A percentile compares a stretch with the other conserved stretches of the same genome.
Conservation (phyloP, 2,329 filamentous ascomycete genomes). For the Fusarium clavum region DNA sequence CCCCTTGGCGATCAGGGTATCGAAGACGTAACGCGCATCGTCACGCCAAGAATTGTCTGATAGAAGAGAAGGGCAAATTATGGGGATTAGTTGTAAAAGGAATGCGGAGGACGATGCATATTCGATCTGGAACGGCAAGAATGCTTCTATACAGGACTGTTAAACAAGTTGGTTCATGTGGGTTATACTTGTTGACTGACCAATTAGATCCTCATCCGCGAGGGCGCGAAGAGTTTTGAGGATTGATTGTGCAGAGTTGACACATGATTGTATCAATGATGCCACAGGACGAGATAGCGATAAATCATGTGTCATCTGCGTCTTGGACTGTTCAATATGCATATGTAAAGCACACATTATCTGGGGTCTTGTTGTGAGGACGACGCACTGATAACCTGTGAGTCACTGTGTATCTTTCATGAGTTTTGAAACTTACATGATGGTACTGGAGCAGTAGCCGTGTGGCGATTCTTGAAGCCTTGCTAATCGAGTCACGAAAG, state of each 20-base stretch:
- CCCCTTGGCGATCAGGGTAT: slow-evolving; percentile 53
- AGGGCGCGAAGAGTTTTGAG: slow-evolving; percentile 44
- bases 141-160: slow-evolving; percentile 41
- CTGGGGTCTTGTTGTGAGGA: slow-evolving; percentile 47
- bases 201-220: slow-evolving; percentile 48
- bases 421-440: slow-evolving; percentile 13
- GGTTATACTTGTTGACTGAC: not conserved
- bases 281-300: slow-evolving; percentile 42
- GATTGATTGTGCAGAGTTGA: slow-evolving; percentile 47
- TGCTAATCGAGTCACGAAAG: slow-evolving; percentile 47
- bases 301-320: slow-evolving; percentile 28
- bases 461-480: slow-evolving; percentile 45
- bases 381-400: slow-evolving; percentile 39
- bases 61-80: slow-evolving; percentile 51
- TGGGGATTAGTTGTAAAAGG: slow-evolving; percentile 52
- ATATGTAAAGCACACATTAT: slow-evolving; percentile 52
- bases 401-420: not conserved
- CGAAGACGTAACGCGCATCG: slow-evolving; percentile 52
- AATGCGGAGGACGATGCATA: slow-evolving; percentile 57
- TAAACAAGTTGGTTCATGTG: not conserved
- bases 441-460: slow-evolving; percentile 46
- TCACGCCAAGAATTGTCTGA: slow-evolving; percentile 52
- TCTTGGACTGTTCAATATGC: slow-evolving; percentile 46
- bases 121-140: slow-evolving; percentile 56
- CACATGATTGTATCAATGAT: slow-evolving; percentile 47